These are phyloP conservation scores for Stephania yunnanensis DNA, from an alignment of 164 flowering plant species.

Conservation along the genomic window DNA sequence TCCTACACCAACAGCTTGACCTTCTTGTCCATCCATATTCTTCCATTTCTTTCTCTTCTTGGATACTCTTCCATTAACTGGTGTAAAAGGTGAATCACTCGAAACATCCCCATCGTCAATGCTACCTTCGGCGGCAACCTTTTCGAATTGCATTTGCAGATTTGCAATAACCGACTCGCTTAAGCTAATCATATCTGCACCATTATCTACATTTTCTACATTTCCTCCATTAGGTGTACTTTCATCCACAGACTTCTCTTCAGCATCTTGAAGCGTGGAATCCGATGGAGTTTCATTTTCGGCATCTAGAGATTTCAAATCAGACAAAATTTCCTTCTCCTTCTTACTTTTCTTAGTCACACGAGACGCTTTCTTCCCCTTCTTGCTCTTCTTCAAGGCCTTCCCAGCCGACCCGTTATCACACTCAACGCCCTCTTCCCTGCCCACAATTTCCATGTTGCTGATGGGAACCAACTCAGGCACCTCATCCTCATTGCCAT, in stretches of 20 bases:
- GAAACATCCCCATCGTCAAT: constrained; percentile 37
- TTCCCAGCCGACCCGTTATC: constrained; percentile 1
- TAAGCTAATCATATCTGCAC: constrained; percentile 22
- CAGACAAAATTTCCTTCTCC: constrained; percentile 19
- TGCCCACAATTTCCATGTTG: constrained; percentile 12
- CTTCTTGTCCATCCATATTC: constrained; percentile 17
- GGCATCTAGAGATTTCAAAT: constrained; percentile 24
- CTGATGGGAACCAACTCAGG: constrained; percentile 39
- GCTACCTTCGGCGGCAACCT: constrained; percentile 76
- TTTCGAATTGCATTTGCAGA: constrained; percentile 80
- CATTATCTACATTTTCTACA: not conserved
- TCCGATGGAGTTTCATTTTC: constrained; percentile 19
- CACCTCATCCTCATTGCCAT: constrained; percentile 28
- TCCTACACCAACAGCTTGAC: constrained; percentile 24
- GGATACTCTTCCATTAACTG: constrained; percentile 16
- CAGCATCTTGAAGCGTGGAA: not conserved
- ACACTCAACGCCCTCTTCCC: not conserved
- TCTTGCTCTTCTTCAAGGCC: not conserved
- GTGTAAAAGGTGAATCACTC: constrained; percentile 22
- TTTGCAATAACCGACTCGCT: constrained; percentile 60
- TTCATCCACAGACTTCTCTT: constrained; percentile 9
- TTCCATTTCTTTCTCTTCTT: constrained; percentile 73
- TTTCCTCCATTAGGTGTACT: constrained; percentile 17
- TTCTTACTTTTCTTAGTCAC: constrained; percentile 12
- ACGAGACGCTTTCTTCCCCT: not conserved